These are phyloP conservation scores for Stagonosporopsis cucurbitacearum DNA, from an alignment of 2,329 filamentous ascomycete species.

Conservation along the genomic window DNA sequence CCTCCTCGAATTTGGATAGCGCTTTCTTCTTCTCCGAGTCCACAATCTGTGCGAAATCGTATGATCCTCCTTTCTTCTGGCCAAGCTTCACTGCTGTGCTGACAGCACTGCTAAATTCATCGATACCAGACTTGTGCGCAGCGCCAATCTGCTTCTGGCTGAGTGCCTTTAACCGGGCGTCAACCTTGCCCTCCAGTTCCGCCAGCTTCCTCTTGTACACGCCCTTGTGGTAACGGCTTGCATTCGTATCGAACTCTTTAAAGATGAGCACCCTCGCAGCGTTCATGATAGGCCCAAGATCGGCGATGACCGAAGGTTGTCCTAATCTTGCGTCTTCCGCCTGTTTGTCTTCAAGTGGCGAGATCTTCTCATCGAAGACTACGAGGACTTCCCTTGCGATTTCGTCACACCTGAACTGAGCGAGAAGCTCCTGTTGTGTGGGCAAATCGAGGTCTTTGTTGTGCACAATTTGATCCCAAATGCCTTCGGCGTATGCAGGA, in stretches of 20 bases:
- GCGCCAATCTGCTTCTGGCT: constrained; percentile 88
- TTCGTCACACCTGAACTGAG: constrained; percentile 97
- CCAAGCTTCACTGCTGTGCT: constrained; percentile 85
- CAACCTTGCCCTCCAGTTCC: constrained; percentile 86
- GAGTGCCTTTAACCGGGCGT: constrained; percentile 83
- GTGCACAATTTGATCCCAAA: constrained; percentile 98
- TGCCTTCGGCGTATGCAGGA: constrained; percentile 86
- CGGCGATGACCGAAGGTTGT: constrained; percentile 72
- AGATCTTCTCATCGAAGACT: constrained; percentile 80
- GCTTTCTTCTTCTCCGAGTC: constrained; percentile 79
- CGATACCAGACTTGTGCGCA: constrained; percentile 86
- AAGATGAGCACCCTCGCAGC: constrained; percentile 74
- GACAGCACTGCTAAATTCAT: constrained; percentile 85
- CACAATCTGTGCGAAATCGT: constrained; percentile 97
- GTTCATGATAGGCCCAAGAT: constrained; percentile 77
- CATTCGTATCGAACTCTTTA: constrained; percentile 86
- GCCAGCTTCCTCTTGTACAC: constrained; percentile 86
- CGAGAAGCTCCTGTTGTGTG: constrained; percentile 94
- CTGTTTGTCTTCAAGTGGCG: constrained; percentile 86
- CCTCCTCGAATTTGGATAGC: constrained; percentile 74
- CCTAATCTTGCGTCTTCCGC: constrained; percentile 76
- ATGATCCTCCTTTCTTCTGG: constrained; percentile 87
- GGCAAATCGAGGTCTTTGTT: constrained; percentile 98
- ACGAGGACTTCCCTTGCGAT: constrained; percentile 88
- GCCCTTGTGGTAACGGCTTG: constrained; percentile 94